Evolutionary conservation across 495 filamentous ascomycete species (phyloP), one percentile per base, ranked within the genome.

Genomic region (Aspergillus indologenus): DNA sequence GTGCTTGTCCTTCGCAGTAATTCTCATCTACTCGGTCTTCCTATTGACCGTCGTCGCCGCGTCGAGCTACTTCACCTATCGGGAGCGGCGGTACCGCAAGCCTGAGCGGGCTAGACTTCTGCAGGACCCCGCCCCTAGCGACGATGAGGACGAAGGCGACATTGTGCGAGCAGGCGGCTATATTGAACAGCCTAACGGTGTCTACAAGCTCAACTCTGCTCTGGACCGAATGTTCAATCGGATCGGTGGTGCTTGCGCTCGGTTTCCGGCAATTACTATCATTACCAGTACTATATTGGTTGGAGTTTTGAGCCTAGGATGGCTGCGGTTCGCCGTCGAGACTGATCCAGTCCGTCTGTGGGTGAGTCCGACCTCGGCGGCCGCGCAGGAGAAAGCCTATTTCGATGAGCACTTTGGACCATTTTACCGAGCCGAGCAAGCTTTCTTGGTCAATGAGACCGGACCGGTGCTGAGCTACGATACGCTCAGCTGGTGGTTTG

Each of bases 381-480:
- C 95, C 17, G 93, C 94, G 0, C 80, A 91, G 71, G 95, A 98
- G 71, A 98, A 98, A 75, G 79, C 80, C 15, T 98, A 94, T 70
- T 98, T 97, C 65, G 94, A 98, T 71, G 73, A 84, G n/a, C 91
- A 90, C 57, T 98, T 98, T 68, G 95, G 92, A 1, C 90, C 95
- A 1, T 98, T 98, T 70, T 98, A 90, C 69, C 90, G 94, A 17
- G 88, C 92, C 3, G 89, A 98, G 70, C 93, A 98, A 72, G 85
- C 87, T 1, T 98, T 98, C 69, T 69, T 98, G 40, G 90, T 98
- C 56, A 98, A 98, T 62, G 91, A 96, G 64, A 91, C 85, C 7
- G 87, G 87, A 1, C 90, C 90, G 3, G 88, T 97, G 17, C 69
- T 98, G 53, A 89, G 85, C 69, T 94, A 93, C 59, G 88, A 96